These are phyloP conservation scores for Sclerospora graminicola DNA, from an alignment of 352 stramenopile genomes.

Conservation along the genomic window DNA sequence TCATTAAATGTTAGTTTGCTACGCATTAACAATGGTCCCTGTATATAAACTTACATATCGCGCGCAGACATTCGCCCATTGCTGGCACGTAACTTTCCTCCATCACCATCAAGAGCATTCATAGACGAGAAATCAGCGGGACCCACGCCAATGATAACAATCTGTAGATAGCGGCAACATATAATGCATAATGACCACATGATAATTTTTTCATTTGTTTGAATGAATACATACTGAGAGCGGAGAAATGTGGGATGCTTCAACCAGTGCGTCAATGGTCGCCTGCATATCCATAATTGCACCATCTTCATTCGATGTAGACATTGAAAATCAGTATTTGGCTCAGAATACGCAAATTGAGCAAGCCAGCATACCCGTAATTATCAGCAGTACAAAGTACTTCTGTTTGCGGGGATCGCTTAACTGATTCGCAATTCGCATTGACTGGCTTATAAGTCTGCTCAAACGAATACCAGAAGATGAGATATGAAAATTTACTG, in stretches of 20 bases:
- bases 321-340: not conserved
- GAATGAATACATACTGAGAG: constrained; percentile 27
- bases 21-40: too few species aligned
- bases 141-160: constrained; percentile 73
- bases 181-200: constrained; percentile 1
- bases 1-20: too few species aligned
- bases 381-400: constrained; percentile 82
- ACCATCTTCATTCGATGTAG: constrained; percentile 57
- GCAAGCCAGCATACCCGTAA: constrained; percentile 31
- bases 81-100: constrained; percentile 30
- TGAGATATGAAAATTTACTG: too few species aligned
- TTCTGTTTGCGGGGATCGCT: constrained; percentile 51
- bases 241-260: constrained; percentile 37
- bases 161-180: constrained; percentile 21
- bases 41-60: constrained; percentile 48
- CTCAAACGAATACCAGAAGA: not conserved
- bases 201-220: not conserved
- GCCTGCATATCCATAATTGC: constrained; percentile 83
- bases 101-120: constrained; percentile 51
- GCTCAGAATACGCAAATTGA: not conserved
- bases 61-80: constrained; percentile 28
- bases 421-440: constrained; percentile 29
- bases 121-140: constrained; percentile 63
- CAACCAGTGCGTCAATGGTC: constrained; percentile 47
- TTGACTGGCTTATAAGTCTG: constrained; percentile 45